Conservation (phyloP, 371 early-diverging fungal species). For the Dentiscutata heterogama region DNA sequence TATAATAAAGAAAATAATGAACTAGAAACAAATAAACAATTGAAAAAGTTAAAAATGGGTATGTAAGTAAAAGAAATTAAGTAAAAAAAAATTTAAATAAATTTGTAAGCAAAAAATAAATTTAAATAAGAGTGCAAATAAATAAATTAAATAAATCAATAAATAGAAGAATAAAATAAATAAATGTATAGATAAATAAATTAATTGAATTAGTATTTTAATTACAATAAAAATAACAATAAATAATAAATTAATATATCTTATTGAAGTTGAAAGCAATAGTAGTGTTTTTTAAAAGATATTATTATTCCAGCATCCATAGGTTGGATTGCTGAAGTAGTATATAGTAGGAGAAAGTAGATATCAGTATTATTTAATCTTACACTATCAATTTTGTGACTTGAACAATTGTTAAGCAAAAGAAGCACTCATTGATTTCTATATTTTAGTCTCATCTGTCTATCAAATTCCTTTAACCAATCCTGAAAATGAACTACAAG, state of each 20-base stretch:
- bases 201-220: too few relatives aligned
- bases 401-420: background rate
- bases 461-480: slow-evolving; percentile 10
- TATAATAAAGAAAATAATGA: too few relatives aligned
- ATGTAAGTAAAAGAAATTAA: too few relatives aligned
- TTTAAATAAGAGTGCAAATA: too few relatives aligned
- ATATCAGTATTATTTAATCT: background rate
- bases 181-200: too few relatives aligned
- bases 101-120: too few relatives aligned
- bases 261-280: slow-evolving; percentile 15
- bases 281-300: slow-evolving; percentile 46
- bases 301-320: slow-evolving; percentile 47
- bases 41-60: too few relatives aligned
- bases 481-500: slow-evolving; percentile 38
- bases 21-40: too few relatives aligned
- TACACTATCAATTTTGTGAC: background rate
- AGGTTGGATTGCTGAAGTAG: background rate
- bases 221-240: too few relatives aligned
- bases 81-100: too few relatives aligned
- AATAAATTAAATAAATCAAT: too few relatives aligned
- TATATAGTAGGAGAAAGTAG: background rate
- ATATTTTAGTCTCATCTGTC: background rate
- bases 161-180: too few relatives aligned
- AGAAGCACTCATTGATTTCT: background rate
- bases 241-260: background rate